phyloP scores from a whole-genome alignment of 2,329 filamentous ascomycete genomes.

The Plenodomus tracheiphilus region DNA sequence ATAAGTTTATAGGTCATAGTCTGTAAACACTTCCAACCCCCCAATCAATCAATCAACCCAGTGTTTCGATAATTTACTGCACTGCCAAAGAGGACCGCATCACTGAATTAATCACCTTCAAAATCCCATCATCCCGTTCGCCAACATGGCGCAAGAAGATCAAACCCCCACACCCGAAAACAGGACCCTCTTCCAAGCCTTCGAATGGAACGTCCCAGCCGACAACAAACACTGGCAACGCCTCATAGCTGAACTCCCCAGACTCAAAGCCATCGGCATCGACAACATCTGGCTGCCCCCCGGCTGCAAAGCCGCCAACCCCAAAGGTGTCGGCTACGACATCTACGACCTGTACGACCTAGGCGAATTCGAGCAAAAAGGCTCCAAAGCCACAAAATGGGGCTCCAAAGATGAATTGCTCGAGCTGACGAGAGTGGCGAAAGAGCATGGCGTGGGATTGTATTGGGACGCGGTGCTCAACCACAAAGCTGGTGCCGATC shows the following conservation, averaged over 20 bases:
- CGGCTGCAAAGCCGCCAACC: slow-evolving; percentile 67
- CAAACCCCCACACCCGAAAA: slow-evolving; percentile 38
- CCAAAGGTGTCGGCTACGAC: slow-evolving; percentile 64
- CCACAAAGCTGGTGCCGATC: slow-evolving; percentile 71
- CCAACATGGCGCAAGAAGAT: slow-evolving; percentile 35
- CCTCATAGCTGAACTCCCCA: slow-evolving; percentile 56
- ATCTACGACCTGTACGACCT: slow-evolving; percentile 70
- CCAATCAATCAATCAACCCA: too few relatives aligned
- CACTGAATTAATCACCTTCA: background rate
- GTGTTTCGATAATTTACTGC: too few relatives aligned
- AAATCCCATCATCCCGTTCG: too few relatives aligned
- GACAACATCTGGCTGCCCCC: slow-evolving; percentile 65
- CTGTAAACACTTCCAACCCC: too few relatives aligned
- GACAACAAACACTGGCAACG: slow-evolving; percentile 64
- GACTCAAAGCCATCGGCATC: slow-evolving; percentile 63
- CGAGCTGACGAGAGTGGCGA: slow-evolving; percentile 55
- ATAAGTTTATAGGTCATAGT: too few relatives aligned
- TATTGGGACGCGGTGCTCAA: slow-evolving; percentile 75
- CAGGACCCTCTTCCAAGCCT: slow-evolving; percentile 65
- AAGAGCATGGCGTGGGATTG: slow-evolving; percentile 58
- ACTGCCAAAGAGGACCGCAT: too few relatives aligned
- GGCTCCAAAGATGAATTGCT: slow-evolving; percentile 65
- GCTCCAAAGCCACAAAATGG: slow-evolving; percentile 67
- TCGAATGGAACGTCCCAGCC: slow-evolving; percentile 72
- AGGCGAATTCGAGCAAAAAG: slow-evolving; percentile 75